Percentiles rank a stretch among this genome's conserved stretches.
Conservation (phyloP, 345 rosid genomes). For the Melaleuca alternifolia region DNA sequence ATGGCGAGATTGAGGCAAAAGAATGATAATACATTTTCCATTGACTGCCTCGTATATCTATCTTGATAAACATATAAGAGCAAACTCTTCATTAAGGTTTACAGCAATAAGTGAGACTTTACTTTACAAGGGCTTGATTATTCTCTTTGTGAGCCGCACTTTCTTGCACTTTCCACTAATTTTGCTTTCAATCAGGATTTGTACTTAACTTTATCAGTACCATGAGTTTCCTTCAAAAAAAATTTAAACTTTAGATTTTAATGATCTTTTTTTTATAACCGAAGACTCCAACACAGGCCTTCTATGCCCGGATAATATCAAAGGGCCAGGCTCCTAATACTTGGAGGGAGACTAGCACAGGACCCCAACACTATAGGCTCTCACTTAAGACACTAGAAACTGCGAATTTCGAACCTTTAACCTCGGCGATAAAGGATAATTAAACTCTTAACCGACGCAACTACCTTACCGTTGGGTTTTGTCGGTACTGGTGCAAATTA, state of each 20-base stretch:
- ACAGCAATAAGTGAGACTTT: background rate
- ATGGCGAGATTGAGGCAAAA: background rate
- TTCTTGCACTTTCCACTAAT: background rate
- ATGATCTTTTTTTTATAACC: no score
- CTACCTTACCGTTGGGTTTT: no score
- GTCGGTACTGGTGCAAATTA: background rate
- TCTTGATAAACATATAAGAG: background rate
- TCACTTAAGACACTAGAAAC: no score
- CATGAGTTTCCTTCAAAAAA: background rate
- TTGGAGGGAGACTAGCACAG: no score
- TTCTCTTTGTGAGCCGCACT: background rate
- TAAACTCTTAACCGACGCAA: no score
- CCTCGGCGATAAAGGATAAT: no score
- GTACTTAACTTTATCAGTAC: background rate
- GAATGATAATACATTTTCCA: background rate
- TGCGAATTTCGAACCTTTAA: no score
- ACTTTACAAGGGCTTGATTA: background rate
- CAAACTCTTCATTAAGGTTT: background rate
- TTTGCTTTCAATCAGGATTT: background rate
- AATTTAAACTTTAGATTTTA: background rate
- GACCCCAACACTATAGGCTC: no score
- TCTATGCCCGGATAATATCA: no score
- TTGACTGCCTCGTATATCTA: background rate
- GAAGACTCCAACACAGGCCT: no score
- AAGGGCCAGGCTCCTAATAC: no score